Evolutionary conservation across 192 early-diverging fungal genomes (phyloP).

Genomic region (Entomortierella beljakovae): DNA sequence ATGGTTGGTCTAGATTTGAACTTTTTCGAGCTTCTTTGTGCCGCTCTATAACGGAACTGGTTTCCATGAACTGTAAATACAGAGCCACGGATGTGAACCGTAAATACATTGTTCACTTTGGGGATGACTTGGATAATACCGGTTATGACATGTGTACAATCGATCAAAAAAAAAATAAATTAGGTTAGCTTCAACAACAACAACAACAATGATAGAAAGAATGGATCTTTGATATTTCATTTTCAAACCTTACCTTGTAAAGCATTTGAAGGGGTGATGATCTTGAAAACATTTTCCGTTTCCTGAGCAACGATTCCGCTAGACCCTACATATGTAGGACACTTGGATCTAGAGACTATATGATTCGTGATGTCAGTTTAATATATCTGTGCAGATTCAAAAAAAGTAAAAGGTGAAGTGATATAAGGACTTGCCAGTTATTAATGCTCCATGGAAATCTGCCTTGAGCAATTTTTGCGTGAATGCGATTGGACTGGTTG

Average conservation of each 20-base stretch:
- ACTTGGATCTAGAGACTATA: conserved; percentile 80
- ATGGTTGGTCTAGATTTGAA: conserved; percentile 75
- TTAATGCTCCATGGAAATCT: conserved; percentile 86
- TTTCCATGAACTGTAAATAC: conserved; percentile 79
- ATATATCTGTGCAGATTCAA: not conserved
- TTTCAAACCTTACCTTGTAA: conserved; percentile 66
- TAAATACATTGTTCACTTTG: conserved; percentile 75
- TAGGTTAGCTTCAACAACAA: not conserved
- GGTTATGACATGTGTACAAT: too few species aligned
- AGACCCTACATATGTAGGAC: conserved; percentile 80
- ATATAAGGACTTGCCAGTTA: conserved; percentile 67
- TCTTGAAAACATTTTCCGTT: conserved; percentile 86
- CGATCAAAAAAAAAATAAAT: conserved; percentile 3
- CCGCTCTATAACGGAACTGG: conserved; percentile 78
- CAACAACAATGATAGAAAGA: not conserved
- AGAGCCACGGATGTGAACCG: conserved; percentile 54
- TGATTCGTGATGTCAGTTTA: too few species aligned
- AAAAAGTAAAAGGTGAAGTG: conserved; percentile 1
- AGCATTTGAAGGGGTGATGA: conserved; percentile 76
- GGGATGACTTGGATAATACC: too few species aligned
- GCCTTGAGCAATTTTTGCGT: conserved; percentile 76
- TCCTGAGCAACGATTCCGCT: conserved; percentile 89
- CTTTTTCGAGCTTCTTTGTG: conserved; percentile 79
- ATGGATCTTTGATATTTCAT: not conserved
- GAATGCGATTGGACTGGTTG: conserved; percentile 19